phyloP scores from a whole-genome alignment of 2,329 filamentous ascomycete species.

The Exophiala calicioides region DNA sequence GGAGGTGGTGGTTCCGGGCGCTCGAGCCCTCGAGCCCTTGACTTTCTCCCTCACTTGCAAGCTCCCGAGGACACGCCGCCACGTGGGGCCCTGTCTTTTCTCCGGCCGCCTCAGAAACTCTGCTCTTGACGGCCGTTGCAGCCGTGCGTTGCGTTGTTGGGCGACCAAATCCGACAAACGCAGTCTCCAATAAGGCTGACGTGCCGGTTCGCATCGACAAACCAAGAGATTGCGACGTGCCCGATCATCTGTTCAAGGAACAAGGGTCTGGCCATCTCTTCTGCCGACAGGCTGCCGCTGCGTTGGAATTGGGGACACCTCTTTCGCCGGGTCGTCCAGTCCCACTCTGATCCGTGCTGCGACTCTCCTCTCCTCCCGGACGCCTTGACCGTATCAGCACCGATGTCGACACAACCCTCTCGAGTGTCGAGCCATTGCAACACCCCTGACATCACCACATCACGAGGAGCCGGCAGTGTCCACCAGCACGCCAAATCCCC shows the following conservation, averaged over 20 bases:
- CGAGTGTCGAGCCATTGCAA: conserved; percentile 8
- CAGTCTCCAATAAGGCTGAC: conserved; percentile 14
- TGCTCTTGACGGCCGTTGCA: no score
- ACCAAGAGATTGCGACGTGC: conserved; percentile 5
- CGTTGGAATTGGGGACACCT: conserved; percentile 5
- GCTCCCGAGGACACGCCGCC: no score
- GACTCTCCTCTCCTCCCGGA: conserved; percentile 5
- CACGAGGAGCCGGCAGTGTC: conserved; percentile 5
- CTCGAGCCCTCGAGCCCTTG: no score
- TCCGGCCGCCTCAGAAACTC: no score
- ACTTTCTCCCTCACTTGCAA: no score
- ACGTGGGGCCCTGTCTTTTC: no score
- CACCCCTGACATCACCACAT: conserved; percentile 12
- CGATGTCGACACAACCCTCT: conserved; percentile 8
- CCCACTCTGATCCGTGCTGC: conserved; percentile 16
- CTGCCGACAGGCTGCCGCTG: conserved; percentile 10
- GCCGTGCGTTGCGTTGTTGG: background rate
- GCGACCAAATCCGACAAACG: background rate
- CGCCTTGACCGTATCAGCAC: conserved; percentile 13
- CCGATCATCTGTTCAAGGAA: conserved; percentile 13
- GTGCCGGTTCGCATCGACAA: conserved; percentile 3
- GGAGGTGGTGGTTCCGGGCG: no score
- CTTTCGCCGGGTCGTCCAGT: background rate
- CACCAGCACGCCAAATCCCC: background rate
- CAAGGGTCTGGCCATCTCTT: conserved; percentile 6